phyloP scores from a whole-genome alignment of 495 filamentous ascomycete species.

The Polyplosphaeria fusca region DNA sequence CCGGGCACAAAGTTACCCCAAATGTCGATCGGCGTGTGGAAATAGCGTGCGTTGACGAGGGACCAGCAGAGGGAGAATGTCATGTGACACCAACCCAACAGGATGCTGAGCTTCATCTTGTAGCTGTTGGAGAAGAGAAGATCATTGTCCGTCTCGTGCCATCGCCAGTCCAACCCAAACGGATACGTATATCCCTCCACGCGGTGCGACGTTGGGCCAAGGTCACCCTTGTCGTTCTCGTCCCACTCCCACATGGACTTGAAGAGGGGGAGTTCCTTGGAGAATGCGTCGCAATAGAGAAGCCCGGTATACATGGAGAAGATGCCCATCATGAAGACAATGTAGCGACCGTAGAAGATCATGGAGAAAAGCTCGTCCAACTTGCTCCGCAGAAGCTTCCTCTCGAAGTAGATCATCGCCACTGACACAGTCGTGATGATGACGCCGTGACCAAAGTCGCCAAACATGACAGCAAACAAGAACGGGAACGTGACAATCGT shows the following conservation, averaged over 20 bases:
- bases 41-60: conserved; percentile 88
- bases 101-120: conserved; percentile 99
- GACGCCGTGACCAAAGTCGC: conserved; percentile 87
- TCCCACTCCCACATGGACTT: conserved; percentile 87
- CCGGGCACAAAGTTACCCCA: conserved; percentile 96
- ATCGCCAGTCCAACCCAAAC: conserved; percentile 93
- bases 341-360: conserved; percentile 98
- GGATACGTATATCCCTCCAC: conserved; percentile 79
- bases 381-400: conserved; percentile 75
- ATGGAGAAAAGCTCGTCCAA: conserved; percentile 93
- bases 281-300: conserved; percentile 98
- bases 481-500: conserved; percentile 98
- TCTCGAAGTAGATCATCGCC: conserved; percentile 95
- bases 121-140: conserved; percentile 93
- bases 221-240: conserved; percentile 55
- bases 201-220: conserved; percentile 61
- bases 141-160: conserved; percentile 93
- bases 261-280: conserved; percentile 83
- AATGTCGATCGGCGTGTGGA: conserved; percentile 89
- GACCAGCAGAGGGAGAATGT: conserved; percentile 94
- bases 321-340: conserved; percentile 95
- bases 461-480: conserved; percentile 98
- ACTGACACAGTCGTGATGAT: conserved; percentile 77
- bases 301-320: conserved; percentile 97
- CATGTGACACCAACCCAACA: conserved; percentile 97